Percentiles rank a stretch among this genome's conserved stretches.
Evolutionary conservation across 1,284 basidiomycete genomes (phyloP).

Genomic region (Fistulina hepatica): DNA sequence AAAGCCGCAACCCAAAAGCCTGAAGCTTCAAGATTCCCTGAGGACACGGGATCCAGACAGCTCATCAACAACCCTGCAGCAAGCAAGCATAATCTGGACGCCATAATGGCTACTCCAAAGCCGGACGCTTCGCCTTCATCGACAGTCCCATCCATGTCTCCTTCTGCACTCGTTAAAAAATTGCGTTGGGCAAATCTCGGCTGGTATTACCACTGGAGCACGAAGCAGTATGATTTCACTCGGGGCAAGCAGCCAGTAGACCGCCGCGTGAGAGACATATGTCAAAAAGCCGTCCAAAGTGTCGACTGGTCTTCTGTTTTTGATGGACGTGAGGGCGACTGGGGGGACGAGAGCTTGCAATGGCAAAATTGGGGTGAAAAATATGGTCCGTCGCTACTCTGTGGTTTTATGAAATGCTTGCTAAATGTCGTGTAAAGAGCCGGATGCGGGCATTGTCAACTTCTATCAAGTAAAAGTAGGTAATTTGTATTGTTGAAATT

Average conservation of each 20-base stretch:
- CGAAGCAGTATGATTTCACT: conserved; percentile 82
- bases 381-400: conserved; percentile 55
- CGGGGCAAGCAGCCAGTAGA: conserved; percentile 56
- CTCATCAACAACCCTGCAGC: conserved; percentile 62
- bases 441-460: conserved; percentile 90
- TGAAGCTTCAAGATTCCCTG: conserved; percentile 13
- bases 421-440: conserved; percentile 37
- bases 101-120: conserved; percentile 42
- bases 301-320: conserved; percentile 68
- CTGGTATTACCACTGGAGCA: conserved; percentile 88
- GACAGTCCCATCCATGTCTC: conserved; percentile 33
- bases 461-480: conserved; percentile 70
- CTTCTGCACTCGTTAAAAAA: conserved; percentile 51
- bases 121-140: conserved; percentile 47
- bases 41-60: conserved; percentile 42
- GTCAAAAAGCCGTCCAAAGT: conserved; percentile 45
- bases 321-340: conserved; percentile 26
- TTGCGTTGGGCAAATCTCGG: conserved; percentile 91
- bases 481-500: background rate
- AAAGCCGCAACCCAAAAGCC: conserved; percentile 10
- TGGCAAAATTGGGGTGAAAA: conserved; percentile 65
- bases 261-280: conserved; percentile 42
- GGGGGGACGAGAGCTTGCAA: conserved; percentile 42
- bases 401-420: no score
- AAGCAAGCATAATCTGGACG: conserved; percentile 34